A percentile compares a stretch with the other conserved stretches of the same genome.
phyloP scores from a whole-genome alignment of 495 filamentous ascomycete genomes.

The Bacidia rubella region DNA sequence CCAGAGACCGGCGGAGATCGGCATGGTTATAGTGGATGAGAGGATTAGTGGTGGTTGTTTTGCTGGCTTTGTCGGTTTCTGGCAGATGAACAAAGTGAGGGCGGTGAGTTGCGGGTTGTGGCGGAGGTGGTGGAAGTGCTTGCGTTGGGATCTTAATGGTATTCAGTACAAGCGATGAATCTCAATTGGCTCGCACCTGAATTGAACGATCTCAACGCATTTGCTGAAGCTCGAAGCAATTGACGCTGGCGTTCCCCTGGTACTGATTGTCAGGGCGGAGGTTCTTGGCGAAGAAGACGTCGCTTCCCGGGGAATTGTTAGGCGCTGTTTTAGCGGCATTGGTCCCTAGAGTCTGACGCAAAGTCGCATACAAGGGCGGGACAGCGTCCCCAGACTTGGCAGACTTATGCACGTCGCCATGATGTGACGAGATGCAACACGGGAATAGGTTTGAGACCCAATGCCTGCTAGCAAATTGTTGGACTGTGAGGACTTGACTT shows the following conservation, averaged over 20 bases:
- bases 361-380: neutral
- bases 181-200: too few species aligned
- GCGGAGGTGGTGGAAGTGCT: neutral
- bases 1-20: neutral
- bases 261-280: neutral
- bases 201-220: too few species aligned
- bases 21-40: neutral
- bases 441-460: neutral
- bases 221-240: too few species aligned
- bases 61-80: neutral
- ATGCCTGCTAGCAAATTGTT: neutral
- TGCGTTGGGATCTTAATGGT: too few species aligned
- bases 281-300: neutral
- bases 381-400: neutral
- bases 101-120: neutral
- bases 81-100: neutral
- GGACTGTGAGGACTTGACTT: neutral
- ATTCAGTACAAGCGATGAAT: too few species aligned
- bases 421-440: neutral
- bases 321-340: neutral
- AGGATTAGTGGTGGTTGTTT: neutral
- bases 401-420: neutral
- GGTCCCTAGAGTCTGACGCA: neutral
- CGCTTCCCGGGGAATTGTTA: neutral
- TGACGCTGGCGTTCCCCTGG: too few species aligned